Conservation (phyloP, 352 stramenopile genomes). For the Phytopythium sindhum region DNA sequence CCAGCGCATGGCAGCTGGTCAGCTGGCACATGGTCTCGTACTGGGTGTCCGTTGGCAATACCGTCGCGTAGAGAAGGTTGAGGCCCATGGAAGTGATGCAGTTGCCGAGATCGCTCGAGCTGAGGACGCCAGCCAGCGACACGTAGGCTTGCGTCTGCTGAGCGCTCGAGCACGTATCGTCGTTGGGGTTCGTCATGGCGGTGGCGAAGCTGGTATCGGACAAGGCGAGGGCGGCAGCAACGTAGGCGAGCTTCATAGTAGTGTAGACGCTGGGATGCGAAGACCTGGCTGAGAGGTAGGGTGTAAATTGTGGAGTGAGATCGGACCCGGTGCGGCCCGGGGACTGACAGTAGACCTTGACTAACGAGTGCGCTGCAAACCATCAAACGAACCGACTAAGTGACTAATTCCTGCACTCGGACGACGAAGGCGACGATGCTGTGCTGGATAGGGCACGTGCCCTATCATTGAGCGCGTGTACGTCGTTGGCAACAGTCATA, state of each 20-base stretch:
- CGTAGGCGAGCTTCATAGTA: not conserved
- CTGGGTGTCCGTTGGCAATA: constrained; percentile 25
- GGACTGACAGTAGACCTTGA: too few relatives aligned
- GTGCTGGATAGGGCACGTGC: not conserved
- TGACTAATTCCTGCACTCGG: too few relatives aligned
- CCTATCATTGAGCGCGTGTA: not conserved
- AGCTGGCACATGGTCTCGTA: constrained; percentile 35
- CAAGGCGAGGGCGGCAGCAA: not conserved
- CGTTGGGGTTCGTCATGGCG: not conserved
- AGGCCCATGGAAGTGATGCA: constrained; percentile 27
- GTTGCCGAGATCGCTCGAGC: constrained; percentile 11
- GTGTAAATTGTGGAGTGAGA: not conserved
- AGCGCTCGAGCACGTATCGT: constrained; percentile 14
- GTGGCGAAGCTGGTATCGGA: not conserved
- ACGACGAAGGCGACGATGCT: too few relatives aligned
- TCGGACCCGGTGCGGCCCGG: too few relatives aligned
- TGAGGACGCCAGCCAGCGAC: constrained; percentile 18
- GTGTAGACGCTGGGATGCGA: not conserved
- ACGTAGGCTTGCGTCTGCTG: constrained; percentile 22
- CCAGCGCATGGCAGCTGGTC: constrained; percentile 26
- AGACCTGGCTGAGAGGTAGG: not conserved
- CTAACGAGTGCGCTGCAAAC: too few relatives aligned
- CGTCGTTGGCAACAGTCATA: not conserved
- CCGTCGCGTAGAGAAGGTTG: constrained; percentile 33
- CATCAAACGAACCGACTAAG: too few relatives aligned